Base-by-base conservation (phyloP, 805 yeast species). In the Starmerella asiatica region DNA sequence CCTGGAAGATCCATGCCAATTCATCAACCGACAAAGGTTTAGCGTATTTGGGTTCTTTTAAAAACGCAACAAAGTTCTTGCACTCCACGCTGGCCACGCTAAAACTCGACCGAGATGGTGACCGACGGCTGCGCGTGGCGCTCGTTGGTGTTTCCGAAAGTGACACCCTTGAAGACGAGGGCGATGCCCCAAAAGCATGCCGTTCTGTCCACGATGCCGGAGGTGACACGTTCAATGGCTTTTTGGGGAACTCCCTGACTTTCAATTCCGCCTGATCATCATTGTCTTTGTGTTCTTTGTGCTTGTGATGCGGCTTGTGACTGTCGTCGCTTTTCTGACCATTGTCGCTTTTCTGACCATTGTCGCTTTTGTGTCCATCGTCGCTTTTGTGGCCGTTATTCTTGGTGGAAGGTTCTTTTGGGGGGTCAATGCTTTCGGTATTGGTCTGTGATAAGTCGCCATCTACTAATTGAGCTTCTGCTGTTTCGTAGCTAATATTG, bases 1-100 rank as follows among this genome's bases (percentile, higher is more conserved):
- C 58, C 49, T 64, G 69, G 43, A 61, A 64, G 19, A 64, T 48
- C 39, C 52, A 51, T 4, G 65, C 46, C n/a, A 65, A 54, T 36
- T 60, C 63, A 29, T 59, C 59, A 3, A 61, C 58, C 3, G 58
- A 50, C 29, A 65, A 47, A 4, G 64, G 65, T 16, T 58, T 49
- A 12, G 53, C 43, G 26, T 58, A 60, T 28, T 52, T 55, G 8
- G 67, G 67, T 40, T 65, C 64, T 38, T 58, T 60, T 15, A 60
- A 48, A 14, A 54, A 45, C 14, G 42, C 32, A 14, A 60, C 44
- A 42, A 60, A 59, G 28, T 21, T 24, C 12, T 45, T 43, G 39
- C 50, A 46, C 37, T 46, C 50, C 14, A 27, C 42, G 29, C 43
- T 39, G 17, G 46, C 43, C 11, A 45, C 20, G 9, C 49, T 41